Evolutionary conservation across 2,329 filamentous ascomycete genomes (phyloP).

Genomic region (Fusarium palustre): DNA sequence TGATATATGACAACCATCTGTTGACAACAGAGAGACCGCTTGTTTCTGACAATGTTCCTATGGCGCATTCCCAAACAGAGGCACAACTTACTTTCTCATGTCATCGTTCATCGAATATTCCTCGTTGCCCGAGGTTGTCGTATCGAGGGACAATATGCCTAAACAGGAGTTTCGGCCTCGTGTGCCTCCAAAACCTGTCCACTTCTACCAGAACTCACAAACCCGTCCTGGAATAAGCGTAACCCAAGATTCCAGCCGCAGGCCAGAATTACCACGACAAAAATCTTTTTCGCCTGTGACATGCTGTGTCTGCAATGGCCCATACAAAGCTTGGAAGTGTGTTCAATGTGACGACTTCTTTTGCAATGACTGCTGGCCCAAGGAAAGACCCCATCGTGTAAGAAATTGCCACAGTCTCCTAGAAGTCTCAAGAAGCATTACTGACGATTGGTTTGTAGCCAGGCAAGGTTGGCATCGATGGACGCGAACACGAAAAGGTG

Average conservation of each 20-base stretch:
- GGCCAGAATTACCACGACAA: background rate
- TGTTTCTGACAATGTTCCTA: too few species aligned
- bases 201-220: background rate
- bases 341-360: background rate
- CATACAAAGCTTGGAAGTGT: background rate
- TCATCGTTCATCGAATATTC: background rate
- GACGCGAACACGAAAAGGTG: background rate
- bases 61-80: too few species aligned
- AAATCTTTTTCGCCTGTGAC: background rate
- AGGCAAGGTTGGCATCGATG: background rate
- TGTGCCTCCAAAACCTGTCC: background rate
- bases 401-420: too few species aligned
- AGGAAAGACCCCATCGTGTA: background rate
- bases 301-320: background rate
- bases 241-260: accelerated
- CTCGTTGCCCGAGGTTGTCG: background rate
- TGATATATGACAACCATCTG: too few species aligned
- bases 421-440: background rate
- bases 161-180: background rate
- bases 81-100: accelerated
- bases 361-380: background rate
- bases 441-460: background rate
- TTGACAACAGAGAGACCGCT: too few species aligned
- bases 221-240: background rate
- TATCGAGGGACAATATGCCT: background rate